phyloP scores from a whole-genome alignment of 257 asterid genomes.

The Solanum bulbocastanum region DNA sequence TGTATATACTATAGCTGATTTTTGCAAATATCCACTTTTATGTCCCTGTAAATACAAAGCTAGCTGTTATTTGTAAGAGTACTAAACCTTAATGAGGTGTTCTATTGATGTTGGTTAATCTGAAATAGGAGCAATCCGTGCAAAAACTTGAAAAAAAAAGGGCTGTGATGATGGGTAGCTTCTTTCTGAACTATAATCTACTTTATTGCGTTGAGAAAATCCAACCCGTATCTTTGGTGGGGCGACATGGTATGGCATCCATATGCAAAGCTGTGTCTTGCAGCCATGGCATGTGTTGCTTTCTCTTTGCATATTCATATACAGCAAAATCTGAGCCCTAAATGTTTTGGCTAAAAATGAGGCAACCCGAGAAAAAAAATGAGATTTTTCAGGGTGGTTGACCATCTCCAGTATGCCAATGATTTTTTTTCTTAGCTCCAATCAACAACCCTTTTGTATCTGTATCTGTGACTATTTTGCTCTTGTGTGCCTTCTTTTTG shows the following conservation, averaged over 20 bases:
- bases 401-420: neutral
- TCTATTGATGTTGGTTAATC: neutral
- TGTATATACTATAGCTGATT: neutral
- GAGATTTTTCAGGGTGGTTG: neutral
- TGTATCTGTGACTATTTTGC: neutral
- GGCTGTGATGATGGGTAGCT: constrained; percentile 12
- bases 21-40: neutral
- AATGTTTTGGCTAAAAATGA: neutral
- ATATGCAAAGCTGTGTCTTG: neutral
- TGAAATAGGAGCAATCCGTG: neutral
- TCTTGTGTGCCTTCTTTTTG: neutral
- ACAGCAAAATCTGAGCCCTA: constrained; percentile 7
- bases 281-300: constrained; percentile 16
- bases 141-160: neutral
- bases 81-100: neutral
- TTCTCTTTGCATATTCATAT: neutral
- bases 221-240: constrained; percentile 19
- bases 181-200: neutral
- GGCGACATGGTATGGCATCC: neutral
- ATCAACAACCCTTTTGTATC: neutral
- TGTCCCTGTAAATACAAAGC: neutral
- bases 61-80: neutral
- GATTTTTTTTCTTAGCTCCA: neutral
- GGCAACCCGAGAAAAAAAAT: neutral
- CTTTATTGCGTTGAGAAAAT: neutral